Evolutionary conservation across 1,284 basidiomycete genomes (phyloP).

Genomic region (Mycena citricolor): DNA sequence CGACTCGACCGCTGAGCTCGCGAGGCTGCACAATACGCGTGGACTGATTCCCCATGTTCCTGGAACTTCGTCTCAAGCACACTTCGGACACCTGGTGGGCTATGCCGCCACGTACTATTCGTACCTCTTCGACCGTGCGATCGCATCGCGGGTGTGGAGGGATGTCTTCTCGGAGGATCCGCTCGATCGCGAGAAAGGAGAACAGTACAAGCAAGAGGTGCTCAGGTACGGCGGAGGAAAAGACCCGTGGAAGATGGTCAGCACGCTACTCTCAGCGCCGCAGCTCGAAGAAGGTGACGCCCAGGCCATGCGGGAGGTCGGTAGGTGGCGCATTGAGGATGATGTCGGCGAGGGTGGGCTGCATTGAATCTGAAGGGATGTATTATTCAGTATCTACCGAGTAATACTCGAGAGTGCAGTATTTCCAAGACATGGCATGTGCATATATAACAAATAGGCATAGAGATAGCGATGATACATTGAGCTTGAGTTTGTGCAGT

Average conservation of each 20-base stretch:
- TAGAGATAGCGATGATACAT: background rate
- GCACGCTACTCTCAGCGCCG: conserved; percentile 67
- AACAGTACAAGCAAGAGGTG: conserved; percentile 78
- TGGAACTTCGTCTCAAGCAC: conserved; percentile 90
- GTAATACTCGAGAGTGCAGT: background rate
- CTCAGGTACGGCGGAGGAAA: conserved; percentile 84
- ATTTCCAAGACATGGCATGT: background rate
- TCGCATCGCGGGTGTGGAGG: conserved; percentile 88
- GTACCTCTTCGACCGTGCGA: conserved; percentile 94
- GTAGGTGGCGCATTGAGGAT: conserved; percentile 81
- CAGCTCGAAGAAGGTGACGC: conserved; percentile 69
- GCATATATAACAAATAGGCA: background rate
- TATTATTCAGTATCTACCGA: background rate
- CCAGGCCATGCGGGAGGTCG: conserved; percentile 86
- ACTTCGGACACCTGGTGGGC: conserved; percentile 94
- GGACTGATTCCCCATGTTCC: conserved; percentile 81
- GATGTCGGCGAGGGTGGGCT: conserved; percentile 52
- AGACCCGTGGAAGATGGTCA: conserved; percentile 94
- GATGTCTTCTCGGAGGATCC: conserved; percentile 72
- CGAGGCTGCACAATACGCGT: conserved; percentile 62
- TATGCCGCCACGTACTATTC: conserved; percentile 99
- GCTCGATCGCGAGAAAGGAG: conserved; percentile 65
- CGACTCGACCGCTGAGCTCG: conserved; percentile 70
- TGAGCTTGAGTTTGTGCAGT: background rate
- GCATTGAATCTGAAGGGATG: conserved; percentile 37